Percentiles rank a stretch among this genome's conserved stretches.
phyloP scores from a whole-genome alignment of 2,329 filamentous ascomycete genomes.

The Gaeumannomyces tritici region DNA sequence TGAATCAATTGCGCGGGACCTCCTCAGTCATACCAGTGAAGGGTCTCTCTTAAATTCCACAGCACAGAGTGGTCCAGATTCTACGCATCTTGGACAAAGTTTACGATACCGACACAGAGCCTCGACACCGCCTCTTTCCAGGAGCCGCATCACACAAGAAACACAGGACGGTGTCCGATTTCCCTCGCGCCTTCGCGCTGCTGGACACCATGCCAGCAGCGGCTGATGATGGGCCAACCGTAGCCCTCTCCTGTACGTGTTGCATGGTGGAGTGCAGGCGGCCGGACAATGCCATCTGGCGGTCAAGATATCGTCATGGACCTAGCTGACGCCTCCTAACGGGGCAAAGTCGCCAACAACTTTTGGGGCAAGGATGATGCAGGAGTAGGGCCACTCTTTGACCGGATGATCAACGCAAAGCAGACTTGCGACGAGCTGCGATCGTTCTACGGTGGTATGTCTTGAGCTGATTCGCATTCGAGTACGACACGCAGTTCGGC shows the following conservation, averaged over 20 bases:
- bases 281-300: no score
- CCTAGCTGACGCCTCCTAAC: background rate
- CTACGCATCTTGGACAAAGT: background rate
- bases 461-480: background rate
- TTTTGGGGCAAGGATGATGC: conserved; percentile 99
- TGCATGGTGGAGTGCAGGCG: no score
- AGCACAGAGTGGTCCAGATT: background rate
- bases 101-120: background rate
- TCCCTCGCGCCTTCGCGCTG: background rate
- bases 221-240: conserved; percentile 1
- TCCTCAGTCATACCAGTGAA: background rate
- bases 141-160: background rate
- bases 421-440: conserved; percentile 89
- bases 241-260: conserved; percentile 3
- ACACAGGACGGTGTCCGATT: background rate
- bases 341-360: conserved; percentile 77
- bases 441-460: conserved; percentile 71
- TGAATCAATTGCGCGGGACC: background rate
- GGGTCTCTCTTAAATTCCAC: background rate
- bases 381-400: conserved; percentile 80
- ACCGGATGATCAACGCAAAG: conserved; percentile 92
- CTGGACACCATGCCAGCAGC: conserved; percentile 5
- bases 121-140: background rate
- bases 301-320: background rate
- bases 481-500: no score